Evolutionary conservation across 495 filamentous ascomycete genomes (phyloP), one percentile per base, ranked within the genome.

Genomic region (Pyrenula aspistea): DNA sequence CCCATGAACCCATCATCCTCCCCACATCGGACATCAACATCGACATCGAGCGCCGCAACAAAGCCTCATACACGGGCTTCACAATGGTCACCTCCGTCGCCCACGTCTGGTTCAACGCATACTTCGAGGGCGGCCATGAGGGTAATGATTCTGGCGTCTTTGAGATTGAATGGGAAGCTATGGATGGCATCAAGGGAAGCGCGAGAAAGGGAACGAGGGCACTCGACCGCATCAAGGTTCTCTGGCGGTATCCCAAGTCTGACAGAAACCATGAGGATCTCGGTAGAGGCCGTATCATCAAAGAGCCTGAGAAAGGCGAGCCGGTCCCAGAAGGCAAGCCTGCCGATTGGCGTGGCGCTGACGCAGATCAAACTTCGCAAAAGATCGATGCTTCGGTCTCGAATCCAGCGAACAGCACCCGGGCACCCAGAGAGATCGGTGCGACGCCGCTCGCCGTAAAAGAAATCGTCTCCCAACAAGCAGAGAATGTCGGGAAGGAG

Each of bases 51-150:
- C 79, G 88, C 15, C 82, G 88, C 52, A 89, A 85, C 54, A 88
- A 86, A 63, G 83, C 82, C 15, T 80, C 81, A 1, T 86, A 89
- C 68, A 75, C 72, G 0, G 87, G 86, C 2, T 81, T 88, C 60
- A 87, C 88, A 2, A 87, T 96, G 83, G 90, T 96, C 10, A 96
- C 91, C 2, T 83, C 90, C 0, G 84, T 96, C 36, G 89, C 91
- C 1, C 91, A 96, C 57, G 87, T 96, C 25, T 98, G 93, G 93
- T 95, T 95, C 72, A 98, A 98, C 63, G 71, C 85, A 1, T 96
- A 84, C 71, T 96, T 96, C 59, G 93, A 97, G 71, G 91, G 90
- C 12, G 79, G 83, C 59, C 82, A 83, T 0, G 76, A 87, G 15
- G 81, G 90, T 60, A 61, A 73, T 49, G 67, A 73, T 54, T 75